Conservation (phyloP, 108 stramenopile species). For the Skeletonema tropicum region DNA sequence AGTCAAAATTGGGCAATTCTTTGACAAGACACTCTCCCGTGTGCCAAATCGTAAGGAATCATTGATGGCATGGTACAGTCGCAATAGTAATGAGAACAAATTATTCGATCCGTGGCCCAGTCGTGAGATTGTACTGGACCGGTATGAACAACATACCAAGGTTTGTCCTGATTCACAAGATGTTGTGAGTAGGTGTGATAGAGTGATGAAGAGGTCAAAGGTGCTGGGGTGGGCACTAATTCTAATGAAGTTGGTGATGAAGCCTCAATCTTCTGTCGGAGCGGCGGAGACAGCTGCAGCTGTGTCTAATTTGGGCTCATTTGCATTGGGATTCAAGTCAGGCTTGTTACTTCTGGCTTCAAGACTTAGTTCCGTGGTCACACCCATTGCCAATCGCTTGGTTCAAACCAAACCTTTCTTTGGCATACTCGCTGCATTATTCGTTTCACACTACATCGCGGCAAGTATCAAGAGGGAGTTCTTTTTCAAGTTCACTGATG, state of each 20-base stretch:
- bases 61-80: conserved; percentile 40
- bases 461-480: conserved; percentile 24
- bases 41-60: conserved; percentile 62
- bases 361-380: not conserved
- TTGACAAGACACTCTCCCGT: conserved; percentile 59
- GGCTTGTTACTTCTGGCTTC: not conserved
- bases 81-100: conserved; percentile 14
- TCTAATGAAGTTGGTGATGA: conserved; percentile 12
- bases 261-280: not conserved
- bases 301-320: not conserved
- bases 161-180: conserved; percentile 62
- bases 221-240: conserved; percentile 12
- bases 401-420: not conserved
- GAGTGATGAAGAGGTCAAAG: conserved; percentile 21
- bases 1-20: conserved; percentile 56
- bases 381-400: not conserved
- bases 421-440: conserved; percentile 10
- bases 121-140: conserved; percentile 57
- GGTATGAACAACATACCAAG: conserved; percentile 58
- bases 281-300: not conserved
- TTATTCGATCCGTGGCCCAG: conserved; percentile 39
- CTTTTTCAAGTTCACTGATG: conserved; percentile 35
- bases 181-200: conserved; percentile 59
- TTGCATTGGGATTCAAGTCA: not conserved
- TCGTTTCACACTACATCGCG: conserved; percentile 9